Percentiles rank a stretch among this genome's conserved stretches.
These are phyloP conservation scores for Hymenotorrendiella dingleyae DNA, from an alignment of 2,329 filamentous ascomycete genomes.

Conservation along the genomic window DNA sequence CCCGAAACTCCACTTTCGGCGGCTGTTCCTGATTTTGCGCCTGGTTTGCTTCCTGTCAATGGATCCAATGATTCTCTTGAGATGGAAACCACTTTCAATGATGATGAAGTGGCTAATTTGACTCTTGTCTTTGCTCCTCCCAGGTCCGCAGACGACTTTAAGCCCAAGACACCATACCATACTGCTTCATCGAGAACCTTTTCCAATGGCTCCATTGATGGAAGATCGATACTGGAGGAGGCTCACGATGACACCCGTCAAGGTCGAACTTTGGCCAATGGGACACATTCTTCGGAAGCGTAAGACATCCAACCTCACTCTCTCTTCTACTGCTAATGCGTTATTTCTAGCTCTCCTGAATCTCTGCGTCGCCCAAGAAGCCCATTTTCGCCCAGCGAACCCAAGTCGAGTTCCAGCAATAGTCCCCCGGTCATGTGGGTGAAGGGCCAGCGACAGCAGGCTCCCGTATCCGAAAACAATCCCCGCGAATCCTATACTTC, in stretches of 20 bases:
- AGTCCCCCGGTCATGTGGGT: slow-evolving; percentile 34
- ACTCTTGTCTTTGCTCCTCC: slow-evolving; percentile 43
- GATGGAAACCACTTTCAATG: slow-evolving; percentile 40
- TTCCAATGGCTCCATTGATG: slow-evolving; percentile 51
- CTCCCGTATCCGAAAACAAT: slow-evolving; percentile 30
- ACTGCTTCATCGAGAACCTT: slow-evolving; percentile 41
- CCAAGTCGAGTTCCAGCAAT: slow-evolving; percentile 19
- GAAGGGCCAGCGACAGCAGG: slow-evolving; percentile 30
- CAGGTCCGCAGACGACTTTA: slow-evolving; percentile 32
- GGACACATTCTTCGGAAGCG: slow-evolving; percentile 34
- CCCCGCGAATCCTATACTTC: slow-evolving; percentile 31
- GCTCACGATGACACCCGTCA: slow-evolving; percentile 36
- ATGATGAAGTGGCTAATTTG: slow-evolving; percentile 46
- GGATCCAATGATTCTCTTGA: slow-evolving; percentile 23
- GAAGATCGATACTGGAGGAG: slow-evolving; percentile 43
- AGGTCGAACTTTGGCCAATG: slow-evolving; percentile 30
- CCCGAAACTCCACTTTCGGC: slow-evolving; percentile 52
- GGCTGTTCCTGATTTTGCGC: slow-evolving; percentile 54
- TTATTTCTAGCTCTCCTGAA: slow-evolving; percentile 22
- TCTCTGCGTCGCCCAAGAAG: slow-evolving; percentile 22
- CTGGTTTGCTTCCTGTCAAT: slow-evolving; percentile 19
- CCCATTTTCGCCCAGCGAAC: slow-evolving; percentile 21
- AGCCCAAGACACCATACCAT: slow-evolving; percentile 33
- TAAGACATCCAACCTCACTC: slow-evolving; percentile 21
- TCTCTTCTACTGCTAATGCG: slow-evolving; percentile 5